Conservation (phyloP, 768 basidiomycete species). For the Tulasnella sp. region DNA sequence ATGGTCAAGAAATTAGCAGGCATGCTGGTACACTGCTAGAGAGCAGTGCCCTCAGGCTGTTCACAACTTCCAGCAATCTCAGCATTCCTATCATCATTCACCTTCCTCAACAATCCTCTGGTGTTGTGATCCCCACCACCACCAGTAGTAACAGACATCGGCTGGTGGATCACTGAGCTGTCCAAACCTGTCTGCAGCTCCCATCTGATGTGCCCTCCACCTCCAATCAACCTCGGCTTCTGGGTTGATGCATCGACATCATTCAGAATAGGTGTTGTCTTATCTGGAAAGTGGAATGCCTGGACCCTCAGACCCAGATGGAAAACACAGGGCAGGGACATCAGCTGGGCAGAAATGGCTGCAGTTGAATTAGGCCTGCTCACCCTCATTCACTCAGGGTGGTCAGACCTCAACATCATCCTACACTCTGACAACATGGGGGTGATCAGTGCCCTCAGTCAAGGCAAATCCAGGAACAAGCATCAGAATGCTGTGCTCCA, state of each 20-base stretch:
- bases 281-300: not conserved
- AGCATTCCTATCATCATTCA: conserved; percentile 22
- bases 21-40: conserved; percentile 27
- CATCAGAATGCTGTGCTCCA: not conserved
- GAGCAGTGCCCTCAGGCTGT: conserved; percentile 24
- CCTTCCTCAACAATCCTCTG: conserved; percentile 21
- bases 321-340: conserved; percentile 1
- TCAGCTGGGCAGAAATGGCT: conserved; percentile 5
- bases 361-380: not conserved
- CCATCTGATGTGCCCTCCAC: not conserved
- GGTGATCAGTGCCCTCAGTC: not conserved
- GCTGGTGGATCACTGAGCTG: not conserved
- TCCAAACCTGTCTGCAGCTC: not conserved
- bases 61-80: conserved; percentile 24
- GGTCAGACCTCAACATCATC: not conserved
- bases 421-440: not conserved
- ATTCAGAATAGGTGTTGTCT: not conserved
- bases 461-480: not conserved
- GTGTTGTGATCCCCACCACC: not conserved
- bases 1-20: conserved; percentile 27
- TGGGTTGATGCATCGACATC: conserved; percentile 8
- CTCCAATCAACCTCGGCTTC: not conserved
- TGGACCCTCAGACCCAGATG: not conserved
- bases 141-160: not conserved
- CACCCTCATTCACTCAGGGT: not conserved